phyloP scores from a whole-genome alignment of 2,329 filamentous ascomycete species.

The Colletotrichum coccodes region DNA sequence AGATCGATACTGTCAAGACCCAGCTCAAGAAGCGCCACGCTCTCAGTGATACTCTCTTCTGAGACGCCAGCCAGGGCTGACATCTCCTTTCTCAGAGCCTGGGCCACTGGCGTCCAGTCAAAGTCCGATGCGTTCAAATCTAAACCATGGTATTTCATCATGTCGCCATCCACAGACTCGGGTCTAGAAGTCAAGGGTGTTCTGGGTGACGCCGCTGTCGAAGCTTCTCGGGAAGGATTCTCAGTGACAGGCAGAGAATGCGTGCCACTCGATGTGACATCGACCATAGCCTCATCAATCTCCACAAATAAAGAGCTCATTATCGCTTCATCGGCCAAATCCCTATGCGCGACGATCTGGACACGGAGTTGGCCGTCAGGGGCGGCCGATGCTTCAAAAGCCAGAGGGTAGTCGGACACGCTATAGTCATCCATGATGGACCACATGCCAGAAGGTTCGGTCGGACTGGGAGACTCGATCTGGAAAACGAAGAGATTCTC shows the following conservation, averaged over 20 bases:
- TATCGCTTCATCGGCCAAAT: conserved; percentile 42
- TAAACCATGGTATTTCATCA: background rate
- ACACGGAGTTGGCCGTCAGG: conserved; percentile 59
- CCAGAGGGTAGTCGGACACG: conserved; percentile 77
- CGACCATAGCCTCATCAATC: conserved; percentile 42
- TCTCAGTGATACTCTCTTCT: conserved; percentile 60
- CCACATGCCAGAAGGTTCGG: conserved; percentile 59
- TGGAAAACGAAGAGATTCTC: conserved; percentile 88
- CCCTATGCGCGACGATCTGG: conserved; percentile 67
- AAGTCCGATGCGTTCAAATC: conserved; percentile 47
- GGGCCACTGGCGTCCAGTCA: conserved; percentile 67
- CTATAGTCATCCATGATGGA: conserved; percentile 56
- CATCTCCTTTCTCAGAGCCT: conserved; percentile 68
- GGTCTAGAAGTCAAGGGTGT: conserved; percentile 24
- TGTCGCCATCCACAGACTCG: conserved; percentile 17
- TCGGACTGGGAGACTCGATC: conserved; percentile 43
- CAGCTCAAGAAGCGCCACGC: conserved; percentile 79
- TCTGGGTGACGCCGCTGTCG: conserved; percentile 20
- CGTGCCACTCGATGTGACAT: conserved; percentile 22
- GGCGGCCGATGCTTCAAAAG: conserved; percentile 76
- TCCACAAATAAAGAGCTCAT: conserved; percentile 51
- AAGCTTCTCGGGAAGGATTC: conserved; percentile 22
- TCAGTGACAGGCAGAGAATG: conserved; percentile 19
- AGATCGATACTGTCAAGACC: conserved; percentile 93
- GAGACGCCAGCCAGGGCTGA: conserved; percentile 68